Base-by-base conservation (phyloP, 2,329 filamentous ascomycete species). In the Phaeosphaeriaceae sp. region DNA sequence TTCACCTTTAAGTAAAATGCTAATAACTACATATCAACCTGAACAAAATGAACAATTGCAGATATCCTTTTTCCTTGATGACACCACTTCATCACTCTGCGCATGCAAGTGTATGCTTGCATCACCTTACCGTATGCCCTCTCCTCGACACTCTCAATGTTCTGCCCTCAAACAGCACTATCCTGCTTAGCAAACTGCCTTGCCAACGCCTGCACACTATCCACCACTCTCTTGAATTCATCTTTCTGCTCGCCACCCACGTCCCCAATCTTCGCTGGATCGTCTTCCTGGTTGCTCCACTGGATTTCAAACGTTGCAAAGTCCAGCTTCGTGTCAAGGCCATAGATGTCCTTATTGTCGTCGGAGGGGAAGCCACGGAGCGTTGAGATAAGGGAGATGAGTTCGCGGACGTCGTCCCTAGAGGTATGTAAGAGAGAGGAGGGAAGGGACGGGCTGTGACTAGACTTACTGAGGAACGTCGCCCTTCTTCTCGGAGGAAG, bases 301-400 rank as follows among this genome's bases (percentile, higher is more conserved):
- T 80, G 78, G 33, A 80, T 77, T 56, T 80, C 78, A 54, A 79
- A 74, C 2, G 78, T 80, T 62, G 76, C 76, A 61, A 80, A 75
- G 48, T 79, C 76, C 27, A 81, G 57, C 63, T 76, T 77, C 20
- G 71, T 69, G 50, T 80, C 73, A 1, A 70, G 56, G 42, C 77
- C 77, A 63, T 78, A 80, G 21, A 81, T 62, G 57, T 80, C 79
- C 58, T 78, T 76, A 24, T 65, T 64, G 1, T 71, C 61, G 63
- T 76, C 71, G 7, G 72, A 73, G 11, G 79, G 78, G 67, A 80
- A 79, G 49, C 78, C 78, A 40, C 77, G 76, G 19, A 80, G 71
- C 9, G 72, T 63, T 46, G 65, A 68, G 54, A 79, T 66, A n/a
- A 80, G 73, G 45, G 61, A 60, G 53, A 79, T 63, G 52, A 81